Evolutionary conservation across 345 rosid species (phyloP).

Genomic region (Eucalyptus rudis): DNA sequence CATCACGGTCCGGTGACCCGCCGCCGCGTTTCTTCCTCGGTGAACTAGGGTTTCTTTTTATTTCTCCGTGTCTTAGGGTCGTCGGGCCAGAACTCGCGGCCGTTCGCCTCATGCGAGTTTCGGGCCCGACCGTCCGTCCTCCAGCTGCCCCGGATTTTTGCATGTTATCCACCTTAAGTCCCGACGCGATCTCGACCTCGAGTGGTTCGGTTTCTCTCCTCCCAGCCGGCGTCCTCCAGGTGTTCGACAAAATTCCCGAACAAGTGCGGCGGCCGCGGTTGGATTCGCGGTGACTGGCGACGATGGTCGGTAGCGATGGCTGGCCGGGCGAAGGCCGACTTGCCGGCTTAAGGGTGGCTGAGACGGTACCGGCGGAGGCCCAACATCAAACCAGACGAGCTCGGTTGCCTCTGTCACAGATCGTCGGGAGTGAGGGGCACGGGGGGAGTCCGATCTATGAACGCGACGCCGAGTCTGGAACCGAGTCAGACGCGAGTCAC

Average conservation of each 20-base stretch:
- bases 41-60: too few relatives aligned
- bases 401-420: fast-evolving
- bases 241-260: fast-evolving
- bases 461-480: fast-evolving
- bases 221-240: fast-evolving
- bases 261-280: fast-evolving
- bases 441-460: fast-evolving
- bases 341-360: fast-evolving
- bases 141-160: fast-evolving
- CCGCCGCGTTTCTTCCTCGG: fast-evolving
- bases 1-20: too few relatives aligned
- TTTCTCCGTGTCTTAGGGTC: too few relatives aligned
- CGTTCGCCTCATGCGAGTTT: too few relatives aligned
- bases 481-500: fast-evolving
- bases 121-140: fast-evolving
- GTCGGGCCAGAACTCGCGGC: fast-evolving
- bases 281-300: fast-evolving
- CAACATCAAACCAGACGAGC: fast-evolving
- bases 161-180: fast-evolving
- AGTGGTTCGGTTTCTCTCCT: too few relatives aligned
- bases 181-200: fast-evolving
- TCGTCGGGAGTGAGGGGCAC: fast-evolving
- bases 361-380: fast-evolving
- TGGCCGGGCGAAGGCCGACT: fast-evolving
- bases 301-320: fast-evolving